Percentiles rank a stretch among this genome's conserved stretches.
Evolutionary conservation across 306 rosid genomes (phyloP).

Genomic region (Gleditsia sinensis): DNA sequence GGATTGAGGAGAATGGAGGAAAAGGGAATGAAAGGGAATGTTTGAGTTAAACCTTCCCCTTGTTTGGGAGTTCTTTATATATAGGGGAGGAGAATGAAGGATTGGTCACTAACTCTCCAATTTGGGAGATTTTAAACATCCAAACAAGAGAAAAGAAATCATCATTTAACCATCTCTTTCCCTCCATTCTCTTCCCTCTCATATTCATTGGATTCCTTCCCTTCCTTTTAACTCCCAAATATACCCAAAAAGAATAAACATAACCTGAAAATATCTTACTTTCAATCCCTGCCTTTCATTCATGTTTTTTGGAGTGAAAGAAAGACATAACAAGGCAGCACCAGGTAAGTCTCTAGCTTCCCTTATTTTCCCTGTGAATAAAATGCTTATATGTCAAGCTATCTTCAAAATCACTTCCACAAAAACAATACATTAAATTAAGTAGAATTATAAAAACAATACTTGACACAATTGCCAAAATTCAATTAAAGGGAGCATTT

Average conservation of each 20-base stretch:
- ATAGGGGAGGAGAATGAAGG: no score
- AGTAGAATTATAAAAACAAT: not conserved
- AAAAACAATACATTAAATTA: constrained; percentile 31
- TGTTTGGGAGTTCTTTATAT: no score
- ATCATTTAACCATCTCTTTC: no score
- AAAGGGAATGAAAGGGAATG: no score
- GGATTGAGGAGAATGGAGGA: no score
- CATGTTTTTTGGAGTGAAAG: constrained; percentile 71
- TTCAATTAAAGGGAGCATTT: constrained; percentile 17
- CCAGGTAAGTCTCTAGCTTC: constrained; percentile 73
- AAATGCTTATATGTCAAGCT: constrained; percentile 32
- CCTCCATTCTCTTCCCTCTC: no score
- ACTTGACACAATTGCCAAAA: constrained; percentile 14
- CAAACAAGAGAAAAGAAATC: no score
- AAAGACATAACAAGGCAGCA: constrained; percentile 76
- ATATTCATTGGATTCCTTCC: no score
- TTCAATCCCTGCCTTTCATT: constrained; percentile 50
- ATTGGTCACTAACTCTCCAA: no score
- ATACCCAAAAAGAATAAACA: constrained; percentile 36
- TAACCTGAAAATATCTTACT: constrained; percentile 49
- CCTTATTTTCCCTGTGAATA: constrained; percentile 60
- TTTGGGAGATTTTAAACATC: no score
- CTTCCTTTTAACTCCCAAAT: no score
- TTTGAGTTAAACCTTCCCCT: no score
- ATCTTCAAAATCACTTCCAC: constrained; percentile 16